Conservation (phyloP, 1,139 yeast genomes). For the Williopsis jadinii region DNA sequence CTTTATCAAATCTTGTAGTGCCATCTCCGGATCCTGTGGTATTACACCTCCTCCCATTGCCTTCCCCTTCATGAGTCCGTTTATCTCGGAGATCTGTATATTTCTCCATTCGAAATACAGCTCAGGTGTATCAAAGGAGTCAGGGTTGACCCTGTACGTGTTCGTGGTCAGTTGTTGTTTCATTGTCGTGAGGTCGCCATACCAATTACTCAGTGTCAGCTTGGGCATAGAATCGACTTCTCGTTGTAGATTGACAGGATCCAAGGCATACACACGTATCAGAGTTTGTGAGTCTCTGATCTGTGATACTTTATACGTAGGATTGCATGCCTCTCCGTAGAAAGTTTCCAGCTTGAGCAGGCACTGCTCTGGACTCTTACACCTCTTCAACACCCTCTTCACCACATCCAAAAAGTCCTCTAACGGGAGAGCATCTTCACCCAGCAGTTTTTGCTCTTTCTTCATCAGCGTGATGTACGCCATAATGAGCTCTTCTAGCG, state of each 20-base stretch:
- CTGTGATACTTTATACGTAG: conserved; percentile 7
- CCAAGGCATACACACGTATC: conserved; percentile 33
- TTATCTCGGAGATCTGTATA: conserved; percentile 35
- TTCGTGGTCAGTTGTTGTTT: conserved; percentile 26
- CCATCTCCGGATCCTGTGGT: conserved; percentile 33
- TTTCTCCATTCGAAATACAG: conserved; percentile 49
- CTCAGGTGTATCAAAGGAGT: conserved; percentile 35
- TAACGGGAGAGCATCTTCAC: conserved; percentile 1
- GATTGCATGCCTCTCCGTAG: neutral
- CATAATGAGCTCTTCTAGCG: conserved; percentile 60
- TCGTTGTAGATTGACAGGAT: conserved; percentile 38
- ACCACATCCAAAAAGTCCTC: conserved; percentile 2
- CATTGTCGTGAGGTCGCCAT: conserved; percentile 38
- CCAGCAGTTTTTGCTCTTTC: conserved; percentile 34
- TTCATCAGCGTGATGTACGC: conserved; percentile 59
- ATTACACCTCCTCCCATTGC: conserved; percentile 25
- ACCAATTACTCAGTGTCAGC: conserved; percentile 37
- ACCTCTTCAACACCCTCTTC: conserved; percentile 34
- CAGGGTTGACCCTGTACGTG: conserved; percentile 34
- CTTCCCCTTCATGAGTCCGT: conserved; percentile 22
- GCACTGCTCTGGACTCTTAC: conserved; percentile 23
- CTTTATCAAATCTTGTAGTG: conserved; percentile 25
- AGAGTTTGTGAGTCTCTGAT: neutral
- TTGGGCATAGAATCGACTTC: conserved; percentile 40
- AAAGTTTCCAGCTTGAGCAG: neutral